phyloP scores from a whole-genome alignment of 2,329 filamentous ascomycete species.

The Rhexocercosporidium sp. region DNA sequence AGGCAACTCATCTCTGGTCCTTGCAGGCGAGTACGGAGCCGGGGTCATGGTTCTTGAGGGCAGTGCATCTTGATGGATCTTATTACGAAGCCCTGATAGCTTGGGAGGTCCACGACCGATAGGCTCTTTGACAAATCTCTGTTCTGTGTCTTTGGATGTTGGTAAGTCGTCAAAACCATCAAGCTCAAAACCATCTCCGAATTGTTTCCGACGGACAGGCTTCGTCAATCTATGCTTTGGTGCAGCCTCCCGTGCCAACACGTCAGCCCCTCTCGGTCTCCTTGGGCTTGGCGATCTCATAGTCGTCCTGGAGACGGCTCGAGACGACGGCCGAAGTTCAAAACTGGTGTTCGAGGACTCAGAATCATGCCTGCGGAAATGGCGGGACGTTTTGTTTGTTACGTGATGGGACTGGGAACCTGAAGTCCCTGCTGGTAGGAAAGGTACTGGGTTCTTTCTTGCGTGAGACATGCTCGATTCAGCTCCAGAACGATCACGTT shows the following conservation, averaged over 20 bases:
- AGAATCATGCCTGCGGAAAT: constrained; percentile 82
- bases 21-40: constrained; percentile 54
- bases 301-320: constrained; percentile 61
- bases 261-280: constrained; percentile 50
- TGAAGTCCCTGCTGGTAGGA: constrained; percentile 78
- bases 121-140: constrained; percentile 81
- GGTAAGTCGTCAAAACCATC: constrained; percentile 95
- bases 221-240: constrained; percentile 75
- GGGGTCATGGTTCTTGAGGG: constrained; percentile 59
- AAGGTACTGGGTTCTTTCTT: constrained; percentile 71
- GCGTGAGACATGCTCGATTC: constrained; percentile 58
- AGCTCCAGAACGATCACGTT: constrained; percentile 52
- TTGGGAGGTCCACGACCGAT: constrained; percentile 71
- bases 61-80: constrained; percentile 59
- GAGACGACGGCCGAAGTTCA: constrained; percentile 62
- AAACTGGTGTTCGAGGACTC: constrained; percentile 67
- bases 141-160: constrained; percentile 82
- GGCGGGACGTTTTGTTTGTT: constrained; percentile 70
- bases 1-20: constrained; percentile 56
- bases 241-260: constrained; percentile 50
- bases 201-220: constrained; percentile 72
- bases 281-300: constrained; percentile 62
- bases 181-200: constrained; percentile 90
- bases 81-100: constrained; percentile 59
- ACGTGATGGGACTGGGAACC: constrained; percentile 79